Base-by-base conservation (phyloP, 768 basidiomycete species). In the Albatrellus ellisii region DNA sequence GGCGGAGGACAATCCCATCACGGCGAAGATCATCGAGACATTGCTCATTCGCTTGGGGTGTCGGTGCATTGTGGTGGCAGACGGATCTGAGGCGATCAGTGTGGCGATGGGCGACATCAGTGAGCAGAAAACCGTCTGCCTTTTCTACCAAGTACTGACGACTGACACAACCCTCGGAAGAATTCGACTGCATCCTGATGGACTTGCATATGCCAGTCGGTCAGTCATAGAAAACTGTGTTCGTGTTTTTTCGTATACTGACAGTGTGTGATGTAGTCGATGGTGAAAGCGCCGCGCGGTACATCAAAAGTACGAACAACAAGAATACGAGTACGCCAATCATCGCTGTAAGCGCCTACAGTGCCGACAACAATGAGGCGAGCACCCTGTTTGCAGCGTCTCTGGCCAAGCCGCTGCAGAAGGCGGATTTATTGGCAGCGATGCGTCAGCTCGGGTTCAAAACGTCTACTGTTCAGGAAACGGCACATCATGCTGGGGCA, bases 61-160 rank as follows among this genome's bases (percentile, higher is more conserved):
- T 59, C 82, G 92, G 14, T 90, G 88, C 58, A 82, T 97, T 8
- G 86, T 97, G 7, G 95, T 97, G 14, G 77, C 89, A 32, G 91
- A 98, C 62, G 95, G 95, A 6, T 89, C 92, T 4, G 90, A 95
- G 60, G 95, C 95, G 17, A 82, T 98, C 54, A 89, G 91, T 49
- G 88, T 97, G 38, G 91, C 92, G 2, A 91, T 95, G 77, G 89
- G 90, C 35, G 90, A 92, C 55, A 95, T 97, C 63, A 90, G 91
- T 95, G 57, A 64, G 88, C 75, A 32, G n/a, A n/a, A n/a, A n/a
- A n/a, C 47, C 39, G 21, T 12, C 24, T 44, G 50, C 39, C 27
- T 45, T 27, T 35, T 38, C 12, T 18, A 31, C 43, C 26, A 41
- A 15, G 31, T 17, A 4, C 6, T 42, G 24, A n/a, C 9, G 27